Evolutionary conservation across 139 green algal species (phyloP), one percentile per base, ranked within the genome.

Genomic region (Gonium pectorale): DNA sequence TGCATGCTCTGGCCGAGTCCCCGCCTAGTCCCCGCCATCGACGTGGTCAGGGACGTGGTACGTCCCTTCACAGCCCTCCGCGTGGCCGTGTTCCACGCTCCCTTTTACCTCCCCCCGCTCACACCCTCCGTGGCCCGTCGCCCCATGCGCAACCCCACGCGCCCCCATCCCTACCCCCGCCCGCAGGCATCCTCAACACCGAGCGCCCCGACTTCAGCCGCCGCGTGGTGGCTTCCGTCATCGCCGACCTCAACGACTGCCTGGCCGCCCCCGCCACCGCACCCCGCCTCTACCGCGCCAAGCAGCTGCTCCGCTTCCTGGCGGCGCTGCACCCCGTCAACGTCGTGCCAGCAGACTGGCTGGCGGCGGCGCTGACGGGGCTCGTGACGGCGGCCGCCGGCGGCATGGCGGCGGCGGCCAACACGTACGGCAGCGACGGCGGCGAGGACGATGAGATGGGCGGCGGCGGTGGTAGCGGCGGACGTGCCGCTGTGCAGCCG

Each of bases 231-330:
- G 0, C 46, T 5, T 19, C 21, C 52, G 62, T 87, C 68, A 64
- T 79, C 15, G 80, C 93, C 29, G 56, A 75, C 17, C 37, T 85
- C 5, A 64, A 86, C 29, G 56, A 91, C 33, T 62, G 83, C 49
- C 70, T 79, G 21, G 69, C 79, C 27, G 67, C 83, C 54, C 52
- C 67, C 26, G 80, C 56, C 37, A 5, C 22, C 56, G 19, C 56
- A 26, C 38, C 22, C 19, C 75, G 86, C 72, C 49, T 52, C 43
- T 40, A 90, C 33, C 77, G 74, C n/a, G 90, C 91, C 3, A 90
- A 92, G 29, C 77, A 96, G 86, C 89, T 97, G 74, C 86, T 97
- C 68, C 93, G 94, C 51, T 87, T 96, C 33, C 84, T 94, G 74
- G 86, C 90, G 5, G 87, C 88, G 21, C 86, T 98, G 46, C 90